Evolutionary conservation across 768 basidiomycete genomes (phyloP).

Genomic region (Lactarius tabidus): DNA sequence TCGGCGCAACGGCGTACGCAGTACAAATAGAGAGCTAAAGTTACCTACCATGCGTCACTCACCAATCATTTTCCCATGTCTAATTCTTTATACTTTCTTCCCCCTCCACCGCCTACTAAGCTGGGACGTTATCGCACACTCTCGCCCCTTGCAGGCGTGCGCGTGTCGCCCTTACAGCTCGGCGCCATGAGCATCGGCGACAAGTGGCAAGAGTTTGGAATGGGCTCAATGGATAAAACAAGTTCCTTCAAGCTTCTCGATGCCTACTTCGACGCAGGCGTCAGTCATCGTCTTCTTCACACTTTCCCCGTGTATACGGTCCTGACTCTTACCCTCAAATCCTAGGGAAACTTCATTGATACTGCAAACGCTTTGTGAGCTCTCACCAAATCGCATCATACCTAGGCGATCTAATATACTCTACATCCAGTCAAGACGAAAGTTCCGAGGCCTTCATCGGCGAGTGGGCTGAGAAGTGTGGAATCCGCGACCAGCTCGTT

Average conservation of each 20-base stretch:
- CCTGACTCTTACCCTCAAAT: conserved; percentile 32
- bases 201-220: conserved; percentile 35
- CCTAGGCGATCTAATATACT: not conserved
- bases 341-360: conserved; percentile 48
- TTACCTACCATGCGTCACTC: not conserved
- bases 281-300: conserved; percentile 34
- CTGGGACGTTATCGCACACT: conserved; percentile 39
- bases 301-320: conserved; percentile 27
- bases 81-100: not conserved
- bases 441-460: conserved; percentile 51
- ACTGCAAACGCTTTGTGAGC: conserved; percentile 45
- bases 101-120: conserved; percentile 7
- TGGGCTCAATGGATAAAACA: conserved; percentile 45
- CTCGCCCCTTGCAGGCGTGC: conserved; percentile 40
- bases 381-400: not conserved
- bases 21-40: not conserved
- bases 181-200: conserved; percentile 49
- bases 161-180: conserved; percentile 48
- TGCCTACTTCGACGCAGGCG: conserved; percentile 42
- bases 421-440: conserved; percentile 43
- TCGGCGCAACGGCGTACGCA: not conserved
- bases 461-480: conserved; percentile 46
- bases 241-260: conserved; percentile 44
- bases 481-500: conserved; percentile 44
- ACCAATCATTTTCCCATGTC: not conserved